These are phyloP conservation scores for Prunella vulgaris DNA, from an alignment of 257 asterid genomes.

Conservation along the genomic window DNA sequence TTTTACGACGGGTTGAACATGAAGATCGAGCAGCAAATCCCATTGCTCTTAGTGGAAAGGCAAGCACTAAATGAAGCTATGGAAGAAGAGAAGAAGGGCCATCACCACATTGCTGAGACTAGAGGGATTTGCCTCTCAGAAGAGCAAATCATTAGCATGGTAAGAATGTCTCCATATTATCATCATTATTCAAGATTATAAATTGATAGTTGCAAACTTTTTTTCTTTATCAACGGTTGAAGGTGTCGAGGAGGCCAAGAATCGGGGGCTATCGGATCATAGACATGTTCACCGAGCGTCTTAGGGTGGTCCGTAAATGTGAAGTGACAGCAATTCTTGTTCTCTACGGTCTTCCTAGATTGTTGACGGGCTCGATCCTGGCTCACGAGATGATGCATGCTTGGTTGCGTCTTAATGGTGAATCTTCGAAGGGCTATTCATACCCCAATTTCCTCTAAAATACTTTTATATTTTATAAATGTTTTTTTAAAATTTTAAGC, in stretches of 20 bases:
- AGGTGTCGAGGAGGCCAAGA: constrained; percentile 79
- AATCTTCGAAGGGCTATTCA: not conserved
- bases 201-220: not conserved
- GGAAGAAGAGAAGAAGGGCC: constrained; percentile 97
- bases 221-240: constrained; percentile 14
- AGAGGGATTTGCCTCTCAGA: constrained; percentile 95
- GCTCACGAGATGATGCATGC: constrained; percentile 99
- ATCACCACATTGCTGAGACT: constrained; percentile 89
- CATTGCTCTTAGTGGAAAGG: constrained; percentile 91
- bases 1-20: constrained; percentile 90
- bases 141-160: constrained; percentile 89
- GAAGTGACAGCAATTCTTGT: constrained; percentile 98
- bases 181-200: not conserved
- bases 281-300: constrained; percentile 97
- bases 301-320: constrained; percentile 62
- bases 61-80: constrained; percentile 96
- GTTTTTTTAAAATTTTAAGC: too few species aligned
- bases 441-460: not conserved
- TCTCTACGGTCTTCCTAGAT: constrained; percentile 90
- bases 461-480: too few species aligned
- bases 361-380: constrained; percentile 86
- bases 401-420: constrained; percentile 93
- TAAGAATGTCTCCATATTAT: constrained; percentile 25
- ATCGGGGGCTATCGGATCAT: constrained; percentile 79
- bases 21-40: constrained; percentile 97